phyloP scores from a whole-genome alignment of 73 alveolate genomes.

The Uronychia binucleata region DNA sequence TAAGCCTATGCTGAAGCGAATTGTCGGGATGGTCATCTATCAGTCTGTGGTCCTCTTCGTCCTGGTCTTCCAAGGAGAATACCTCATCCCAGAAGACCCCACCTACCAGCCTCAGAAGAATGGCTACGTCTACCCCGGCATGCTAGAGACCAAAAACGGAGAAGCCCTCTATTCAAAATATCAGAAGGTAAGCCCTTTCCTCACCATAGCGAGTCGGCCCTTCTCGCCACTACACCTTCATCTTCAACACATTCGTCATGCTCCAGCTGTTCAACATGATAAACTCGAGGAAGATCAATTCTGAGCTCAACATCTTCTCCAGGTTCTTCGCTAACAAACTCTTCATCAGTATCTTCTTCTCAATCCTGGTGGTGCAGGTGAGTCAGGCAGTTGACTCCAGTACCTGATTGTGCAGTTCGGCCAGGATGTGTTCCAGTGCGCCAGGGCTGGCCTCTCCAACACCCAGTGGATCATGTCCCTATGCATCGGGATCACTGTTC shows the following conservation, averaged over 20 bases:
- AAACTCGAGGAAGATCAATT: conserved; percentile 81
- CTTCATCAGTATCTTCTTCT: conserved; percentile 4
- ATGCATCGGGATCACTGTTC: background rate
- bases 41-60: conserved; percentile 19
- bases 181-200: background rate
- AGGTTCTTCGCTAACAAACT: conserved; percentile 28
- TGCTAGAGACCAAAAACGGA: background rate
- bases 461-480: background rate
- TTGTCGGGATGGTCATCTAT: conserved; percentile 38
- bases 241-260: conserved; percentile 82
- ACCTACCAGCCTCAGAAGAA: background rate
- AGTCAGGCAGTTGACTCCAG: background rate
- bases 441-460: background rate
- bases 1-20: conserved; percentile 52
- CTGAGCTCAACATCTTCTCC: conserved; percentile 45
- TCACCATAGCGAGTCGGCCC: background rate
- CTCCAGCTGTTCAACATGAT: conserved; percentile 90
- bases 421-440: background rate
- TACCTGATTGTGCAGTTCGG: background rate
- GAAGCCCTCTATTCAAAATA: background rate
- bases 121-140: background rate
- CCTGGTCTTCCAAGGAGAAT: conserved; percentile 29
- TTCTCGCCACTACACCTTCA: conserved; percentile 62
- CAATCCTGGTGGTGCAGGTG: conserved; percentile 3
- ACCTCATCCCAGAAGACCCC: conserved; percentile 25